Base-by-base conservation (phyloP, 73 alveolate species). In the Breviolum minutum region DNA sequence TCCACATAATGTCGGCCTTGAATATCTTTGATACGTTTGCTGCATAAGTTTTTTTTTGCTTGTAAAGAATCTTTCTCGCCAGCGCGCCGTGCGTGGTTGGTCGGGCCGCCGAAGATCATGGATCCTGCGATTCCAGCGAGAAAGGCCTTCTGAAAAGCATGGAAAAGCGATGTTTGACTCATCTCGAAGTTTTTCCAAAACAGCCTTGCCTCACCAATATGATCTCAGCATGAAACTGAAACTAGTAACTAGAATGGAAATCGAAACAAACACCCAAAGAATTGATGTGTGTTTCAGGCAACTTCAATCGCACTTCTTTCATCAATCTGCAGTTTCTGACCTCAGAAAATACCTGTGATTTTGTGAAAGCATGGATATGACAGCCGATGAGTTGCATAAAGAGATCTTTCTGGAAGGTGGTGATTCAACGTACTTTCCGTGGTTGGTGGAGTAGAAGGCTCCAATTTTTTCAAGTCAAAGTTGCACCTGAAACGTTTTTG, bases 21-120 rank as follows among this genome's bases (percentile, higher is more conserved):
- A n/a, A n/a, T n/a, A n/a, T n/a, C n/a, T n/a, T n/a, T n/a, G n/a
- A n/a, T n/a, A n/a, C n/a, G n/a, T n/a, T n/a, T n/a, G n/a, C n/a
- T n/a, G n/a, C n/a, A n/a, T n/a, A n/a, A n/a, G n/a, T n/a, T n/a
- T n/a, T n/a, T n/a, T n/a, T n/a, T n/a, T n/a, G n/a, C n/a, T n/a
- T n/a, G n/a, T n/a, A n/a, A n/a, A n/a, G n/a, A n/a, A n/a, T n/a
- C n/a, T n/a, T n/a, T n/a, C 69, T 61, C 63, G 48, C 63, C 95
- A 90, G 96, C 96, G 96, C 76, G 96, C 96, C 17, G 87, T 90
- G 61, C 96, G 96, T 8, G 96, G 96, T 87, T 90, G 96, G 96
- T 90, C 96, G 24, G 96, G 96, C 30, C 70, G 96, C 10, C 74
- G 96, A 17, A 26, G 76, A 8, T 70, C 96, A 20, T 62, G 87